A percentile compares a stretch with the other conserved stretches of the same genome.
These are phyloP conservation scores for Gonapodya sp. DNA, from an alignment of 192 early-diverging fungal genomes.

Conservation along the genomic window DNA sequence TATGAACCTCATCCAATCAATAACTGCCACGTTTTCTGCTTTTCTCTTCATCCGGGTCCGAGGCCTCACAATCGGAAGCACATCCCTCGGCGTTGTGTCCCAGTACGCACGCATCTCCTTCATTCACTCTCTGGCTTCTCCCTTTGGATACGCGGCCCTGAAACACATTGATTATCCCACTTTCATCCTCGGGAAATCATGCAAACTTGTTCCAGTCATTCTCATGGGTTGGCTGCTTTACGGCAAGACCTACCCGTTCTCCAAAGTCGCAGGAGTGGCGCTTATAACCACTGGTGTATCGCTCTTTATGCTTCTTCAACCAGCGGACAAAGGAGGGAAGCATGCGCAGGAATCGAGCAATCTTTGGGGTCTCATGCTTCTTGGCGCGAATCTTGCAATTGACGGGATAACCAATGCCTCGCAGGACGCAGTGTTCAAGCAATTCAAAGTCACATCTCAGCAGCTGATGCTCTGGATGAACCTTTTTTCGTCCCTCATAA, in stretches of 20 bases:
- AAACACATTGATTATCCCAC: constrained; percentile 96
- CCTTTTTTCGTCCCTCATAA: constrained; percentile 60
- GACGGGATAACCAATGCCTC: constrained; percentile 95
- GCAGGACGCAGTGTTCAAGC: constrained; percentile 88
- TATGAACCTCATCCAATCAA: constrained; percentile 76
- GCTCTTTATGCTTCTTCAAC: constrained; percentile 81
- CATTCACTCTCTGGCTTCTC: constrained; percentile 63
- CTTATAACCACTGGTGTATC: constrained; percentile 88
- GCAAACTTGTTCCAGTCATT: constrained; percentile 93
- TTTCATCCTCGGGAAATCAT: constrained; percentile 91
- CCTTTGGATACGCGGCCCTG: constrained; percentile 88
- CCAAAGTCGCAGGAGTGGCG: constrained; percentile 79
- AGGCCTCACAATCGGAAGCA: constrained; percentile 31
- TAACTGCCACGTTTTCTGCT: constrained; percentile 66
- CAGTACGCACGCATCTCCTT: constrained; percentile 72
- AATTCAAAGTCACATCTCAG: constrained; percentile 70
- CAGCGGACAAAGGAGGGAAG: constrained; percentile 24
- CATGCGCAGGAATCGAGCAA: constrained; percentile 32
- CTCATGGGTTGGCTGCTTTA: constrained; percentile 92
- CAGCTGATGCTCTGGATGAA: constrained; percentile 99
- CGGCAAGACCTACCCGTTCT: constrained; percentile 68
- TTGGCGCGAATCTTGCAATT: constrained; percentile 74
- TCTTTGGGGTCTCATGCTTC: constrained; percentile 69
- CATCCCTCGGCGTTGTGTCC: constrained; percentile 23
- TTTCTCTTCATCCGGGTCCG: constrained; percentile 60